These are phyloP conservation scores for Fusarium ramigenum DNA, from an alignment of 2,329 filamentous ascomycete genomes.

Conservation along the genomic window DNA sequence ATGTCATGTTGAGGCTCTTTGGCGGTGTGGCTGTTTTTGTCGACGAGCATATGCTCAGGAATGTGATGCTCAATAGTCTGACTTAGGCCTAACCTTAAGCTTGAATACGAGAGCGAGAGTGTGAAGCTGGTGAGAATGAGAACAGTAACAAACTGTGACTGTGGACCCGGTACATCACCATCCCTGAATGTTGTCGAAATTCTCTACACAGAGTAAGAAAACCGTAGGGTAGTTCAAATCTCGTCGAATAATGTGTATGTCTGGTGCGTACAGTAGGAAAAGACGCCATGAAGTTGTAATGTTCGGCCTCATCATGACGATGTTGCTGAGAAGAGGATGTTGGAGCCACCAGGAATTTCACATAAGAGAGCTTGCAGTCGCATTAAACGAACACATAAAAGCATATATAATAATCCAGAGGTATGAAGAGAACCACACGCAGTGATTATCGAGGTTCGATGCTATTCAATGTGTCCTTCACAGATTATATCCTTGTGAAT, in stretches of 20 bases:
- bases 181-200: neutral
- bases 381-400: neutral
- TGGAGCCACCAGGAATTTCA: no score
- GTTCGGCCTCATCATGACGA: neutral
- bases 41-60: neutral
- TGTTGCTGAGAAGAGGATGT: neutral
- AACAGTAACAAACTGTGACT: neutral
- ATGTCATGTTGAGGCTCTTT: constrained; percentile 19
- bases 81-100: neutral
- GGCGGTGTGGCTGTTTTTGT: constrained; percentile 12
- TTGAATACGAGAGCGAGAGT: neutral
- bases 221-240: neutral
- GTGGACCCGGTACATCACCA: neutral
- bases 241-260: neutral
- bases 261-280: neutral
- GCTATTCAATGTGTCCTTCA: neutral
- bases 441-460: no score
- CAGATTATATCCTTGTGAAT: neutral
- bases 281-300: neutral
- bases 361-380: neutral
- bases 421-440: neutral
- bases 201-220: neutral
- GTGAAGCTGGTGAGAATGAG: neutral
- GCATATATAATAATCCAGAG: no score
- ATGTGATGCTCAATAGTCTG: neutral